Evolutionary conservation across 495 filamentous ascomycete species (phyloP).

Genomic region (Trypethelium eluteriae): DNA sequence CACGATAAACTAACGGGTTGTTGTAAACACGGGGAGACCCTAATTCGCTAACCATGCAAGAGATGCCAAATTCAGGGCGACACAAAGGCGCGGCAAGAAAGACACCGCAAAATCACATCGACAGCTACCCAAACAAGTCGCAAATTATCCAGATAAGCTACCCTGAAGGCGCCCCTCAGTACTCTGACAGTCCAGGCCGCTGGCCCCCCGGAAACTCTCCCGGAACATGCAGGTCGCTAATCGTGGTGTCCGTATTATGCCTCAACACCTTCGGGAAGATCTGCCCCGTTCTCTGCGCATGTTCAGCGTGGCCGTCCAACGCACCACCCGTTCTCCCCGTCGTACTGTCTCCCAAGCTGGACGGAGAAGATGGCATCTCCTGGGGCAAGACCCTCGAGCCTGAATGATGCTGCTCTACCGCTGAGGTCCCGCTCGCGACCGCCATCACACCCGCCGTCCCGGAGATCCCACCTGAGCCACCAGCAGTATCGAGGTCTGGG

Average conservation of each 20-base stretch:
- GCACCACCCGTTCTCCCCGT: not conserved
- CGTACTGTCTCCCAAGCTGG: not conserved
- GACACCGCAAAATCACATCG: not conserved
- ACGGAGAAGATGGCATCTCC: not conserved
- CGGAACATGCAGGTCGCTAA: conserved; percentile 35
- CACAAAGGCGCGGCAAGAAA: not conserved
- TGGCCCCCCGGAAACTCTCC: conserved; percentile 28
- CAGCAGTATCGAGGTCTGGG: not conserved
- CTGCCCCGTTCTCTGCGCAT: conserved; percentile 23
- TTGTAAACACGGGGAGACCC: too few relatives aligned
- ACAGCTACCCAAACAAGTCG: not conserved
- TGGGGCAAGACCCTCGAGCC: not conserved
- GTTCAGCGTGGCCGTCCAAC: conserved; percentile 16
- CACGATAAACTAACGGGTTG: too few relatives aligned
- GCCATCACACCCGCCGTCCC: not conserved
- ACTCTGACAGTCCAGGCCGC: not conserved
- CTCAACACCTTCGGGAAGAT: conserved; percentile 28
- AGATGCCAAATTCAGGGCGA: not conserved
- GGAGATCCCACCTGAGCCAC: not conserved
- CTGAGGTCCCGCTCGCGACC: not conserved
- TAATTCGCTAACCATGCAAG: not conserved
- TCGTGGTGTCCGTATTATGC: conserved; percentile 34
- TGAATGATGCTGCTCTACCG: not conserved
- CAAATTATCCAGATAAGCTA: not conserved
- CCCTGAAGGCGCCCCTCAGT: not conserved